phyloP scores from a whole-genome alignment of 2,329 filamentous ascomycete genomes.

The Volutella citrinella region DNA sequence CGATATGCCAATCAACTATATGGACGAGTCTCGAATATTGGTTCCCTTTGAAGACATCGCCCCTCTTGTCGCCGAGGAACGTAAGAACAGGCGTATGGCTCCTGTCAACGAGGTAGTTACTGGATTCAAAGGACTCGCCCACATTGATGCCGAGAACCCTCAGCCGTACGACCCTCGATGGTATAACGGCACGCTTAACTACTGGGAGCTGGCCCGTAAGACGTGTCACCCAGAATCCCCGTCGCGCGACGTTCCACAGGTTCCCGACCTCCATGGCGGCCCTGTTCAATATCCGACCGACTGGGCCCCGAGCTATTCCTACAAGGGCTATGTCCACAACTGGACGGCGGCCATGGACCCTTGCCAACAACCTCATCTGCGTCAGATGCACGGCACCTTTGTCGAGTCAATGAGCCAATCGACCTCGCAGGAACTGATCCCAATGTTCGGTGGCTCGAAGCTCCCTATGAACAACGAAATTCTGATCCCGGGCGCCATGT shows the following conservation, averaged over 20 bases:
- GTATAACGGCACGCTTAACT: conserved; percentile 44
- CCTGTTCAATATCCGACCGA: conserved; percentile 32
- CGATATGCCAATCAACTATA: conserved; percentile 63
- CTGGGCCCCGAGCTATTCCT: conserved; percentile 35
- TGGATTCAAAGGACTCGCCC: conserved; percentile 38
- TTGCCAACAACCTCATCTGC: conserved; percentile 54
- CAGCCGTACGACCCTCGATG: conserved; percentile 45
- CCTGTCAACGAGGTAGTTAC: conserved; percentile 42
- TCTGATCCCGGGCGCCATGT: conserved; percentile 63
- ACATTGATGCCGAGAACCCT: conserved; percentile 33
- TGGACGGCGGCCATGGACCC: conserved; percentile 58
- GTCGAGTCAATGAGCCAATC: conserved; percentile 51
- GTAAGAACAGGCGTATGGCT: conserved; percentile 39
- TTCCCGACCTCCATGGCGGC: conserved; percentile 26
- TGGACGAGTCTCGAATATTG: conserved; percentile 62
- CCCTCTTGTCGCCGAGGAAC: conserved; percentile 47
- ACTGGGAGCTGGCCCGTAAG: conserved; percentile 57
- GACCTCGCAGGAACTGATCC: conserved; percentile 53
- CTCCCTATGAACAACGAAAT: conserved; percentile 63
- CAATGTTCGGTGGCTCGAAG: conserved; percentile 62
- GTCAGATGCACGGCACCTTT: conserved; percentile 54
- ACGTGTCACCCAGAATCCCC: conserved; percentile 56
- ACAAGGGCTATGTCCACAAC: conserved; percentile 52
- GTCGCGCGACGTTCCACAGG: conserved; percentile 35
- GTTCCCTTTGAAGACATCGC: conserved; percentile 57